Conservation (phyloP, 441 rosid genomes). For the Jatropha multifida region DNA sequence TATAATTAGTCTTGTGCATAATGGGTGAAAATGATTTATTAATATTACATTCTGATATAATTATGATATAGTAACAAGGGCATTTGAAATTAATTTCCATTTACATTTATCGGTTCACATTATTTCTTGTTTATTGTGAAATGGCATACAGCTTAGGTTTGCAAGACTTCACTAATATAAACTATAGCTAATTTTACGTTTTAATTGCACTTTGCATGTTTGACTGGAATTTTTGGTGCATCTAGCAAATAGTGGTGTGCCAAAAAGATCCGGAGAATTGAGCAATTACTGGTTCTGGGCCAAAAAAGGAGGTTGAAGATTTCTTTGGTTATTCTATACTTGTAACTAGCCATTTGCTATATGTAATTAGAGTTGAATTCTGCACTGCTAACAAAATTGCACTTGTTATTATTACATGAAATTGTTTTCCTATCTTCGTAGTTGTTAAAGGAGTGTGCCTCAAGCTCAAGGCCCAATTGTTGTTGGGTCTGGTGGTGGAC, state of each 20-base stretch:
- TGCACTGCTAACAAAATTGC: not conserved
- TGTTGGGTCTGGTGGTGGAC: not conserved
- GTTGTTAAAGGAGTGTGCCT: too few species aligned
- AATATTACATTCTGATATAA: too few species aligned
- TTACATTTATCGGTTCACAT: too few species aligned
- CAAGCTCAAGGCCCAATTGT: too few species aligned
- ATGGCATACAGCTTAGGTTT: too few species aligned
- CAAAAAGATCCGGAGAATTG: not conserved
- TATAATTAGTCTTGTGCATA: too few species aligned
- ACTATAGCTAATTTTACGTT: too few species aligned
- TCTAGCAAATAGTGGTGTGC: not conserved
- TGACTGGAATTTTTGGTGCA: not conserved
- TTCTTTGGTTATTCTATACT: not conserved
- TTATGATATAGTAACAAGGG: too few species aligned
- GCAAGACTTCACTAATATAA: too few species aligned
- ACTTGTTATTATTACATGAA: not conserved
- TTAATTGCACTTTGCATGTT: not conserved
- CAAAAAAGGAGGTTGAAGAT: not conserved
- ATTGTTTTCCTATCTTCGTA: not conserved
- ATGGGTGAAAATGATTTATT: too few species aligned
- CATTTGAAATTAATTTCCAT: too few species aligned
- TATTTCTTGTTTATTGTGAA: too few species aligned
- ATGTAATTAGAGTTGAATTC: not conserved
- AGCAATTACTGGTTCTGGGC: not conserved
- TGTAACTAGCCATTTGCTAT: not conserved